Evolutionary conservation across 108 stramenopile genomes (phyloP), one percentile per base, ranked within the genome.

Genomic region (Mayamaea pseudoterrestris): DNA sequence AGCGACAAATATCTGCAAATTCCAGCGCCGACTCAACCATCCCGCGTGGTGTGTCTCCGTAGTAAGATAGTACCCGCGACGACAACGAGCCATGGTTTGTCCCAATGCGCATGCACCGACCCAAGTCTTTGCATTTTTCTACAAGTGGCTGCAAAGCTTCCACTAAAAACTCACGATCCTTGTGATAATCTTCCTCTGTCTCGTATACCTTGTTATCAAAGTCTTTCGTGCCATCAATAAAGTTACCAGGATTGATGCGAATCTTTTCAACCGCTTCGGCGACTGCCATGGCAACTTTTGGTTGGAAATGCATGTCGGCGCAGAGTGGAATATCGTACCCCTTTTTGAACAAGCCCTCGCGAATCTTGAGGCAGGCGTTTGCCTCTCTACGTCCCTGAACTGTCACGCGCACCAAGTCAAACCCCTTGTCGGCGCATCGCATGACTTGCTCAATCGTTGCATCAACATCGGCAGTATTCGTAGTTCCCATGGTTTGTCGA

Each of bases 261-360:
- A 96, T 94, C 67, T 96, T 96, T 67, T 96, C 95, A 40, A 93
- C 76, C 2, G 87, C 89, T 36, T 96, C 95, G 5, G 95, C 93
- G 8, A 93, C 93, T 65, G 84, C 54, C 53, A 90, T 45, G 30
- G 93, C 93, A 42, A 93, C 87, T 30, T 74, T 71, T 22, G 95
- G 95, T 53, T 91, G 82, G 58, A 96, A 96, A 62, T 96, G 95
- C 85, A 96, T 96, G 63, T 96, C 95, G n/a, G 95, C 95, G 55
- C 93, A 93, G 14, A 96, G 83, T 20, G 95, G 95, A 50, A 93
- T 92, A 44, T 83, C 73, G 55, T 93, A 94, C 17, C 93, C 93
- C 66, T 86, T 85, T 53, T 90, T 78, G 66, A 80, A 80, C 12
- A 94, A 66, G 34, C 69, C 77, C 47, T 93, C 93, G 11, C 95